A percentile compares a stretch with the other conserved stretches of the same genome.
phyloP scores from a whole-genome alignment of 2,329 filamentous ascomycete species.

The Phoma sp. region DNA sequence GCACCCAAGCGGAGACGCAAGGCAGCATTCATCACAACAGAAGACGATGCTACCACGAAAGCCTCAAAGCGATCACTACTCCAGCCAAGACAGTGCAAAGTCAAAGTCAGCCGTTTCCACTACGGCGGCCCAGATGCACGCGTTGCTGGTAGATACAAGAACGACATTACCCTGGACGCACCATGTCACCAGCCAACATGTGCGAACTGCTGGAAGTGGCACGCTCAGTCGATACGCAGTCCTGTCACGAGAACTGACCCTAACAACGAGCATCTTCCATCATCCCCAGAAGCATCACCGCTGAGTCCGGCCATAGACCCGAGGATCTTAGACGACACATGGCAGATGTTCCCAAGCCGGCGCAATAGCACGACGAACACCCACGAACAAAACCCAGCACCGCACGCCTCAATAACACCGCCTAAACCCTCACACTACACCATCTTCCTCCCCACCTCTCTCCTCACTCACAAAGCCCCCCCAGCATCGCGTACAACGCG shows the following conservation, averaged over 20 bases:
- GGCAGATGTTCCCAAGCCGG: background rate
- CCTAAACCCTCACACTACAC: background rate
- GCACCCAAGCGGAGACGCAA: background rate
- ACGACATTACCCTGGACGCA: slow-evolving; percentile 15
- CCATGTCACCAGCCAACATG: slow-evolving; percentile 27
- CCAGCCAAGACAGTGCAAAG: slow-evolving; percentile 20
- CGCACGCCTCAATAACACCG: background rate
- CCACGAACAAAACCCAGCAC: background rate
- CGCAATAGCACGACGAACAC: background rate
- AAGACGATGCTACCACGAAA: background rate
- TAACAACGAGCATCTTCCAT: background rate
- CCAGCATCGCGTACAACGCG: background rate
- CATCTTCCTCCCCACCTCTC: background rate
- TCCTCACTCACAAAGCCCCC: background rate
- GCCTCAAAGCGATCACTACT: background rate
- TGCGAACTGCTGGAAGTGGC: slow-evolving; percentile 21
- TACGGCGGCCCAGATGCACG: slow-evolving; percentile 21
- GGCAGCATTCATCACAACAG: background rate
- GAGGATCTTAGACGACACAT: slow-evolving; percentile 2
- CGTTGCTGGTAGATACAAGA: slow-evolving; percentile 2
- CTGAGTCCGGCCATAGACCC: background rate
- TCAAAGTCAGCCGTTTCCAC: slow-evolving; percentile 22
- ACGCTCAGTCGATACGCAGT: slow-evolving; percentile 10
- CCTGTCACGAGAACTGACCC: background rate
- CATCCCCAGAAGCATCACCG: background rate